Evolutionary conservation across 148 eudicot genomes (phyloP).

Genomic region (Rhododendron kiyosumense): DNA sequence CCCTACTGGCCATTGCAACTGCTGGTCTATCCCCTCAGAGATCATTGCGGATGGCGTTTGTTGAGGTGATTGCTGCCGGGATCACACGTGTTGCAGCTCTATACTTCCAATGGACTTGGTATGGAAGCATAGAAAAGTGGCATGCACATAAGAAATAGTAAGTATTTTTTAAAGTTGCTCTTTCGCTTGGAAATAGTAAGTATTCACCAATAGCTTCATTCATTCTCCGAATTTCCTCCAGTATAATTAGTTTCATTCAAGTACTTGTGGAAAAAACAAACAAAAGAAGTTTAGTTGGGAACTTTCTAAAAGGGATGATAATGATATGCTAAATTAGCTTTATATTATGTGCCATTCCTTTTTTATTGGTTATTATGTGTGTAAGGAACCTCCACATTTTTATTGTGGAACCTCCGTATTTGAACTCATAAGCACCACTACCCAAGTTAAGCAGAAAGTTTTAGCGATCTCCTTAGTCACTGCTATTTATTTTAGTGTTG

Average conservation of each 20-base stretch:
- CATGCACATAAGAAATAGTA: conserved; percentile 46
- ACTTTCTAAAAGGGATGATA: not conserved
- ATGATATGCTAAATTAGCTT: not conserved
- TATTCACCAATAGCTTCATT: not conserved
- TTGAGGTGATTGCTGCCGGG: conserved; percentile 66
- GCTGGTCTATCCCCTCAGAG: conserved; percentile 86
- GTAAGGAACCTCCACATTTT: not conserved
- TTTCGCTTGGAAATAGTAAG: not conserved
- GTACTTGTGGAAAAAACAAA: not conserved
- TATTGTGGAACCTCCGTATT: too few relatives aligned
- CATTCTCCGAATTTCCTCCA: not conserved
- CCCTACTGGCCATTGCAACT: conserved; percentile 58
- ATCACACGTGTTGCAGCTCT: conserved; percentile 57
- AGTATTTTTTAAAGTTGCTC: conserved; percentile 4
- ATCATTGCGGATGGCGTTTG: conserved; percentile 76
- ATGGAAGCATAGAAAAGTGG: conserved; percentile 60
- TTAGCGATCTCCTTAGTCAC: not conserved
- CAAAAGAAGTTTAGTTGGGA: not conserved
- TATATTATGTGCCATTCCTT: not conserved
- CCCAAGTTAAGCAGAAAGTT: not conserved
- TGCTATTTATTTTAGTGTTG: not conserved
- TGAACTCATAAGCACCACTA: not conserved
- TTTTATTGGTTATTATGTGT: not conserved
- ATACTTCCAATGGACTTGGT: conserved; percentile 80
- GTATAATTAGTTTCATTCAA: not conserved